Conservation (phyloP, 139 green algal genomes). For the Nannochloris sp. region DNA sequence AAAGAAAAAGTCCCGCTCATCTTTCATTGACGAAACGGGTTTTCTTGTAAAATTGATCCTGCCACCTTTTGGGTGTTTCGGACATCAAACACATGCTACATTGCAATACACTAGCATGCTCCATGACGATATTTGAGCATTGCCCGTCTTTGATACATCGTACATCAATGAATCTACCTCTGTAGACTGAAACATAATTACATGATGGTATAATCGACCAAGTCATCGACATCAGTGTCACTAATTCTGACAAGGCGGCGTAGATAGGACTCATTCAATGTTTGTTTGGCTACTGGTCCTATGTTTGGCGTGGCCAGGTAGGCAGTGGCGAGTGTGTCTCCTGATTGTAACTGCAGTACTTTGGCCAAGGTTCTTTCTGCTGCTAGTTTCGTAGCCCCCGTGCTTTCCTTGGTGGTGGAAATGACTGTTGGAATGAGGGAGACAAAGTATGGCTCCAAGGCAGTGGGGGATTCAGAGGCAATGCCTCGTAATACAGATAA, state of each 20-base stretch:
- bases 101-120: too few relatives aligned
- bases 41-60: too few relatives aligned
- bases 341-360: constrained; percentile 32
- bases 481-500: constrained; percentile 47
- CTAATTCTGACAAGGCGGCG: constrained; percentile 37
- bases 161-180: too few relatives aligned
- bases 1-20: too few relatives aligned
- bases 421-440: constrained; percentile 50
- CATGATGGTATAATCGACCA: not conserved
- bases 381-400: constrained; percentile 37
- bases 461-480: constrained; percentile 4
- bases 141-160: too few relatives aligned
- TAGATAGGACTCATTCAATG: constrained; percentile 51
- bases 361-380: constrained; percentile 40
- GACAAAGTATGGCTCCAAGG: constrained; percentile 24
- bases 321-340: constrained; percentile 26
- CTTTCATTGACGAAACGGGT: too few relatives aligned
- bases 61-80: too few relatives aligned
- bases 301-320: constrained; percentile 37
- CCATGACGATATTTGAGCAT: too few relatives aligned
- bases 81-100: too few relatives aligned
- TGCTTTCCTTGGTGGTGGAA: constrained; percentile 30
- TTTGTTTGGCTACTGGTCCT: constrained; percentile 30
- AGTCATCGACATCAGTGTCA: constrained; percentile 38
- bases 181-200: too few relatives aligned